A percentile compares a stretch with the other conserved stretches of the same genome.
phyloP scores from a whole-genome alignment of 2,329 filamentous ascomycete species.

The Neoscytalidium dimidiatum region DNA sequence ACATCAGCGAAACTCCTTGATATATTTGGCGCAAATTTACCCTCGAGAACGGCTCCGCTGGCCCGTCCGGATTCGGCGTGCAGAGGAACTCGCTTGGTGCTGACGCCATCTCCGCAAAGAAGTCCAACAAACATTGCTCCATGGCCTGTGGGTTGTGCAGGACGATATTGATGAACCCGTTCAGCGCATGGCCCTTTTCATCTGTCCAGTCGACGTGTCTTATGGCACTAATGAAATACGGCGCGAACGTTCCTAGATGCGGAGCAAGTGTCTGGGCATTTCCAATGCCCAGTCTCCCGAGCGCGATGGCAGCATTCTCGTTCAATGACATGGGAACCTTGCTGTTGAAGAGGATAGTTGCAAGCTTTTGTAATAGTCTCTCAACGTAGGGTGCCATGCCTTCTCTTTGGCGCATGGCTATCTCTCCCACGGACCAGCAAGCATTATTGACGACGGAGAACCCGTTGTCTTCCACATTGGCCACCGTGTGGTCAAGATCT shows the following conservation, averaged over 20 bases:
- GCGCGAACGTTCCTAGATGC: constrained; percentile 76
- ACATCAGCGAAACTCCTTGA: neutral
- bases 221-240: constrained; percentile 80
- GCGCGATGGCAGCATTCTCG: constrained; percentile 91
- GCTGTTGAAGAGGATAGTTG: constrained; percentile 81
- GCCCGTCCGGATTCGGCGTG: constrained; percentile 59
- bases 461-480: constrained; percentile 79
- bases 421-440: constrained; percentile 95
- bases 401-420: constrained; percentile 73
- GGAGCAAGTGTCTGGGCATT: constrained; percentile 76
- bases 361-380: constrained; percentile 73
- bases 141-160: constrained; percentile 87
- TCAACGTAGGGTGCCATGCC: constrained; percentile 77
- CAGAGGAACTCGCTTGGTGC: constrained; percentile 61
- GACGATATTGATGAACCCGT: constrained; percentile 84
- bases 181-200: constrained; percentile 91
- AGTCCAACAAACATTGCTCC: constrained; percentile 79
- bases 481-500: constrained; percentile 67
- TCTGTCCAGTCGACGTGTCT: constrained; percentile 82
- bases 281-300: constrained; percentile 82
- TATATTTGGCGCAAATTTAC: constrained; percentile 51
- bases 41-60: constrained; percentile 72
- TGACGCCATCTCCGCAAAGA: constrained; percentile 80
- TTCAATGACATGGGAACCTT: constrained; percentile 83
- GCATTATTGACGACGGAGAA: constrained; percentile 98